Percentiles rank a stretch among this genome's conserved stretches.
These are phyloP conservation scores for Fragaria vesca DNA, from an alignment of 306 rosid species.

Conservation along the genomic window DNA sequence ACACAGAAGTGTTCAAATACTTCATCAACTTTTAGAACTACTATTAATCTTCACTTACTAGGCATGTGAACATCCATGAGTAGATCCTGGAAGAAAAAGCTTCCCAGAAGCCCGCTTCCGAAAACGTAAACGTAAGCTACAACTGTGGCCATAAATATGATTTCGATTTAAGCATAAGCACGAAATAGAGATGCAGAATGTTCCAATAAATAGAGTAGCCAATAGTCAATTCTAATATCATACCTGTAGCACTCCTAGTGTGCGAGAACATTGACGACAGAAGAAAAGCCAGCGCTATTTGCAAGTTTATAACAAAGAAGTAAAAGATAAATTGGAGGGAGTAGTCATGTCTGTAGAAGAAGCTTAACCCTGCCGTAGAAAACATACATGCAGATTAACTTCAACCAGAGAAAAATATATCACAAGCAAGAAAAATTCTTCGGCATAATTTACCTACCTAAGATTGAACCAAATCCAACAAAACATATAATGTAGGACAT, in stretches of 20 bases:
- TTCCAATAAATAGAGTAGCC: not conserved
- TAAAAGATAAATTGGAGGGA: conserved; percentile 71
- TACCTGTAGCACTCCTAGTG: conserved; percentile 80
- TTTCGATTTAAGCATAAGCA: not conserved
- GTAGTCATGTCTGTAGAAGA: conserved; percentile 75
- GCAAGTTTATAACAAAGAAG: conserved; percentile 77
- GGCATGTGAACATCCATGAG: conserved; percentile 46
- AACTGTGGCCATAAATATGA: conserved; percentile 38
- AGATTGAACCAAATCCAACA: conserved; percentile 70
- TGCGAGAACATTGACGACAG: conserved; percentile 59
- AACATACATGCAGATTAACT: not conserved
- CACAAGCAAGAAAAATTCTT: not conserved
- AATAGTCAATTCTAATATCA: conserved; percentile 4
- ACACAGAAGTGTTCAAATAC: not conserved
- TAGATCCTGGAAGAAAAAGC: conserved; percentile 54
- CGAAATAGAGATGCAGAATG: not conserved
- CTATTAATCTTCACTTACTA: conserved; percentile 49
- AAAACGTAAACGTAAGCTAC: conserved; percentile 69
- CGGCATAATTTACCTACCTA: conserved; percentile 41
- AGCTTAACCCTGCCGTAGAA: conserved; percentile 56
- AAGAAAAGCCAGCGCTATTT: conserved; percentile 72
- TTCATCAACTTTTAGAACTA: not conserved
- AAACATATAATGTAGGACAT: conserved; percentile 67
- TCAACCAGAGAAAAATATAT: not conserved
- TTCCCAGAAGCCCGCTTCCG: conserved; percentile 73